Conservation (phyloP, 768 basidiomycete species). For the Lactarius vividus region DNA sequence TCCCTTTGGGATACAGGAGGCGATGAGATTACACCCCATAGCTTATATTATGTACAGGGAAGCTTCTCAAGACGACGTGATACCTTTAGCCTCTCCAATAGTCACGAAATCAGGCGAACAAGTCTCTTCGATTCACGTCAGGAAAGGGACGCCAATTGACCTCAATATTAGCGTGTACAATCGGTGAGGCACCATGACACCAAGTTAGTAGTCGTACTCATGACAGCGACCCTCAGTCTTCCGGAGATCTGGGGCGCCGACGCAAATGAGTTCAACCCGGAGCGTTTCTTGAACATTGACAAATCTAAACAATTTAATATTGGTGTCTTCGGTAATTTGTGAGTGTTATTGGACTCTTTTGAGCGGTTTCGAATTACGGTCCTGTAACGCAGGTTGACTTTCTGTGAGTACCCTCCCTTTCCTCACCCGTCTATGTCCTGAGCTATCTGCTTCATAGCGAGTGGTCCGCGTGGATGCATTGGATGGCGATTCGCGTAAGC, state of each 20-base stretch:
- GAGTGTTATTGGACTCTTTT: neutral
- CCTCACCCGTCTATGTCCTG: neutral
- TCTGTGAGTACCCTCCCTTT: neutral
- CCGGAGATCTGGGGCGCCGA: slow-evolving; percentile 12
- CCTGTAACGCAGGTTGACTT: slow-evolving; percentile 5
- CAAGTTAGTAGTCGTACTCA: neutral
- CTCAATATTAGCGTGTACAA: slow-evolving; percentile 1
- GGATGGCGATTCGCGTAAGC: slow-evolving; percentile 14
- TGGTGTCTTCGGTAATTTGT: slow-evolving; percentile 5
- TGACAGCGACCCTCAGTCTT: neutral
- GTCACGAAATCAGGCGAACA: neutral
- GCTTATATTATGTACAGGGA: slow-evolving; percentile 1
- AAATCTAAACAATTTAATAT: neutral
- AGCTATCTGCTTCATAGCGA: neutral
- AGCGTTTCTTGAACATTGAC: slow-evolving; percentile 1
- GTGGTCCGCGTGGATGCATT: neutral
- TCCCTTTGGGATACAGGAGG: neutral
- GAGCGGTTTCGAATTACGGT: neutral
- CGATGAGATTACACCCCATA: slow-evolving; percentile 23
- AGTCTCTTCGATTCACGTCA: slow-evolving; percentile 6
- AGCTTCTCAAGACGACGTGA: slow-evolving; percentile 26
- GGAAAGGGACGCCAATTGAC: slow-evolving; percentile 7
- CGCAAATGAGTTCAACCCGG: slow-evolving; percentile 11
- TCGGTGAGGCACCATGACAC: neutral
- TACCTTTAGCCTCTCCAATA: slow-evolving; percentile 24